phyloP scores from a whole-genome alignment of 352 stramenopile species.

The Globisporangium uncinulatum region DNA sequence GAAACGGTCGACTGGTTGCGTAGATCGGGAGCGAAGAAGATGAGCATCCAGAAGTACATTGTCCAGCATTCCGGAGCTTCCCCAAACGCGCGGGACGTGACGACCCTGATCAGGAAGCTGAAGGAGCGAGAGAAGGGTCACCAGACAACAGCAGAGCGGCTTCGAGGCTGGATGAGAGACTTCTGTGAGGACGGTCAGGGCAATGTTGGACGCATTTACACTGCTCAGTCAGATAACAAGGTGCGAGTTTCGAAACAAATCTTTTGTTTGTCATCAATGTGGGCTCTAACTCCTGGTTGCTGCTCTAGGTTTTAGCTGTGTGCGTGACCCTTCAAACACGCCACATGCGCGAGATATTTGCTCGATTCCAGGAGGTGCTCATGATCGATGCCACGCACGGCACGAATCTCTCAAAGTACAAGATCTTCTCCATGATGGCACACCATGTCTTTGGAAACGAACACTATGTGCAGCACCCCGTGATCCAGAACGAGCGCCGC shows the following conservation, averaged over 20 bases:
- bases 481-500: constrained; percentile 15
- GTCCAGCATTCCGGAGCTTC: background rate
- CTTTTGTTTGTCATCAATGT: too few relatives aligned
- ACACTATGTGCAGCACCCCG: constrained; percentile 17
- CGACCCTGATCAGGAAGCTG: background rate
- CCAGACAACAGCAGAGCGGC: background rate
- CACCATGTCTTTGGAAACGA: background rate
- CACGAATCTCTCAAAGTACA: background rate
- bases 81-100: background rate
- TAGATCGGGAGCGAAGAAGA: background rate
- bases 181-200: background rate
- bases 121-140: background rate
- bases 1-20: background rate
- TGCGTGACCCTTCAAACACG: background rate
- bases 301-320: background rate
- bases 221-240: background rate
- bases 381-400: background rate
- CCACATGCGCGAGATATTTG: too few relatives aligned
- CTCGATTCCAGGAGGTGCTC: background rate
- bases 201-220: background rate
- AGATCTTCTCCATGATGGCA: background rate
- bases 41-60: too few relatives aligned
- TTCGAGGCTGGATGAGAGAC: background rate
- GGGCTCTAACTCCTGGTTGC: background rate
- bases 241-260: background rate